Percentiles rank a stretch among this genome's conserved stretches.
phyloP scores from a whole-genome alignment of 345 rosid species.

The Eucalyptus coolabah region DNA sequence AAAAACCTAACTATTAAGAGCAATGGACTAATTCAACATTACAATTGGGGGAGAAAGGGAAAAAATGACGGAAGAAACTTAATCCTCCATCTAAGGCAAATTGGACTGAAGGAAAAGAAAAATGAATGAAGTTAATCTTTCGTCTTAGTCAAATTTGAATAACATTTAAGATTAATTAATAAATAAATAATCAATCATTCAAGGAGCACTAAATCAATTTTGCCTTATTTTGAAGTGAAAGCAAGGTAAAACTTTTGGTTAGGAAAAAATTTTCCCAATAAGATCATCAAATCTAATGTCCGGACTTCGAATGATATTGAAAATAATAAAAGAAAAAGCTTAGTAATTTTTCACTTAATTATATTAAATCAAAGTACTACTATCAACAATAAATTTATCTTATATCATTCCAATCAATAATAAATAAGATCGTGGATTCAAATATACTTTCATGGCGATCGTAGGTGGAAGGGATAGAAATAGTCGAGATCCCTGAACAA shows the following conservation, averaged over 20 bases:
- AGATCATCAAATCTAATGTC: background rate
- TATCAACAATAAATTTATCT: background rate
- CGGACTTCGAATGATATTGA: rapidly evolving
- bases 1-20: background rate
- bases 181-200: background rate
- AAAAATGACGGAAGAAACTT: background rate
- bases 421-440: no score
- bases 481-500: rapidly evolving
- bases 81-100: background rate
- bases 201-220: background rate
- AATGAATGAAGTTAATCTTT: background rate
- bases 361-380: background rate
- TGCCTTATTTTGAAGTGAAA: background rate
- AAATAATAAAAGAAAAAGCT: background rate
- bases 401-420: no score
- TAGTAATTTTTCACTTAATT: background rate
- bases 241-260: background rate
- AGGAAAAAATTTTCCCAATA: background rate
- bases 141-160: background rate
- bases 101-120: background rate
- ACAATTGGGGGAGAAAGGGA: background rate
- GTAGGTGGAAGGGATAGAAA: no score
- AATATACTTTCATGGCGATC: rapidly evolving
- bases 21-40: background rate
- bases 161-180: background rate